Base-by-base conservation (phyloP, 2,329 filamentous ascomycete species). In the Paracoccidioides brasiliensis region DNA sequence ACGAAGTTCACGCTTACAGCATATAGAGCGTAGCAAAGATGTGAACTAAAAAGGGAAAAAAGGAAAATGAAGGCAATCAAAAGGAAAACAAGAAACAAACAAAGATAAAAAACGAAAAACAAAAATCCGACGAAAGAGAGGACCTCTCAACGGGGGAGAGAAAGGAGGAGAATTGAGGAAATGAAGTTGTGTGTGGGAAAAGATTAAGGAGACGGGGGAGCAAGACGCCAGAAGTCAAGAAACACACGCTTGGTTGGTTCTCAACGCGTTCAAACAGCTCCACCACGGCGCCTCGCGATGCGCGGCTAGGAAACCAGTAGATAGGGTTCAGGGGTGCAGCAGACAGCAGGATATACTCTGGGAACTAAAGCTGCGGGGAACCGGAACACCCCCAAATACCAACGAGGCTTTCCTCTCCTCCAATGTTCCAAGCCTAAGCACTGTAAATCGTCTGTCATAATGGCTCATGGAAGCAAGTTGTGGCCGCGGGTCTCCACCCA, bases 191-290 rank as follows among this genome's bases (percentile, higher is more conserved):
- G 43, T 49, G 43, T 41, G 43, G 42, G 53, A 40, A 54, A 37
- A 3, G 46, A 32, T 30, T 3, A 48, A 30, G 32, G 10, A 40
- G 37, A 48, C 10, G 35, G 40, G 33, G 8, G 22, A 48, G 32
- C 28, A 38, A 38, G 43, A 49, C 52, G 52, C 52, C 52, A 46
- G 42, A 14, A 22, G 22, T n/a, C n/a, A 33, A 37, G 49, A 32
- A 51, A 41, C 37, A 52, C 49, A 52, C 42, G 53, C 53, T 41
- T 48, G 53, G 35, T 41, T 32, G 53, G 35, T 22, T 22, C 53
- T 54, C 42, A 33, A 48, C 53, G 53, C 53, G 53, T 54, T 15
- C 12, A 43, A 52, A 33, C 40, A 44, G 53, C 42, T 54, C 53
- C 53, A 54, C 53, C n/a, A 8, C 35, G 28, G 35, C n/a, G 42